A percentile compares a stretch with the other conserved stretches of the same genome.
Conservation (phyloP, 1,139 yeast species). For the Candida frijolesensis region DNA sequence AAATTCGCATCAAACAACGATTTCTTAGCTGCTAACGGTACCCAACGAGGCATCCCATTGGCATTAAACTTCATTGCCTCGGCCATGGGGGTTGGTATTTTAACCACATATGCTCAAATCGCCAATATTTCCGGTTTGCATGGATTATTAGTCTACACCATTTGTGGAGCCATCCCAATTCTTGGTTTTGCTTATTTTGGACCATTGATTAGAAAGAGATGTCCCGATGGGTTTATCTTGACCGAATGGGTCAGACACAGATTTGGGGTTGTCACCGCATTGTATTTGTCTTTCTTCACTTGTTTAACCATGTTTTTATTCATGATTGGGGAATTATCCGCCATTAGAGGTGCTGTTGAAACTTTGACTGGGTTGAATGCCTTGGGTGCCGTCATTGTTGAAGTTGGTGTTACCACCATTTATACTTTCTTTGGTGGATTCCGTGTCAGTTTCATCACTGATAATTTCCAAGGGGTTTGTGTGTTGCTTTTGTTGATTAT, state of each 20-base stretch:
- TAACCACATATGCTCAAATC: slow-evolving; percentile 83
- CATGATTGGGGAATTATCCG: slow-evolving; percentile 86
- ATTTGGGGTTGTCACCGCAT: slow-evolving; percentile 70
- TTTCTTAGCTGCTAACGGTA: slow-evolving; percentile 76
- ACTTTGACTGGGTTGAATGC: slow-evolving; percentile 81
- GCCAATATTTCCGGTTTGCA: slow-evolving; percentile 87
- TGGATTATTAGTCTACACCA: slow-evolving; percentile 79
- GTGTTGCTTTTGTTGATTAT: slow-evolving; percentile 69
- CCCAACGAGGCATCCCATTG: slow-evolving; percentile 78
- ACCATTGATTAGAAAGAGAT: slow-evolving; percentile 72
- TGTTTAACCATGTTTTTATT: slow-evolving; percentile 83
- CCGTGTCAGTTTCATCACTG: slow-evolving; percentile 85
- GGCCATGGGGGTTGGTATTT: slow-evolving; percentile 89
- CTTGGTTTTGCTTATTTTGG: slow-evolving; percentile 80
- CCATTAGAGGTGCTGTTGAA: slow-evolving; percentile 73
- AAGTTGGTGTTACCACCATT: slow-evolving; percentile 83
- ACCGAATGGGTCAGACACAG: slow-evolving; percentile 94
- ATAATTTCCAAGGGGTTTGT: slow-evolving; percentile 79
- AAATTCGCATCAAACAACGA: slow-evolving; percentile 49
- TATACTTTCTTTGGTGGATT: slow-evolving; percentile 92
- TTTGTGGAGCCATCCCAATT: slow-evolving; percentile 85
- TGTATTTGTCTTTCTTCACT: slow-evolving; percentile 80
- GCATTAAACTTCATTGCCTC: slow-evolving; percentile 87
- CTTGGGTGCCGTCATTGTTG: slow-evolving; percentile 80
- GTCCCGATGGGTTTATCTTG: slow-evolving; percentile 89